phyloP scores from a whole-genome alignment of 441 rosid genomes.

The Flueggea neowawraea region DNA sequence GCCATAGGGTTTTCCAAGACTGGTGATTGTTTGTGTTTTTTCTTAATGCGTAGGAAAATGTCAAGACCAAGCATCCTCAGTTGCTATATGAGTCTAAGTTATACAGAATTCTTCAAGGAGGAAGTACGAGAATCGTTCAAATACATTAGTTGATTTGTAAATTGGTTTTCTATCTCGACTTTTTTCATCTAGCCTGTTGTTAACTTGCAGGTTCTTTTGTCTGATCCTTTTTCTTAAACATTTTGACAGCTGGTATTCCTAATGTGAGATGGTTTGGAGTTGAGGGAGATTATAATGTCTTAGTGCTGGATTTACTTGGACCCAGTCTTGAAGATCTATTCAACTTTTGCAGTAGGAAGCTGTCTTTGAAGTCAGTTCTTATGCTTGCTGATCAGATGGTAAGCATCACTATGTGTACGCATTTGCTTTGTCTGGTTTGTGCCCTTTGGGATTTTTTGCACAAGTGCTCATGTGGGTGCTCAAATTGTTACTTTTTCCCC shows the following conservation, averaged over 20 bases:
- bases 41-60: conserved; percentile 65
- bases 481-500: conserved; percentile 1
- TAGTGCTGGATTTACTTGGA: conserved; percentile 97
- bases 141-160: neutral
- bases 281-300: conserved; percentile 93
- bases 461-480: neutral
- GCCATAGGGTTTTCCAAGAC: neutral
- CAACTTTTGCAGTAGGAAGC: conserved; percentile 93
- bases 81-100: conserved; percentile 89
- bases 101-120: conserved; percentile 95
- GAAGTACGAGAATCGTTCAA: conserved; percentile 54
- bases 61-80: conserved; percentile 97
- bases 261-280: conserved; percentile 95
- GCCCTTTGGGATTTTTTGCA: conserved; percentile 6
- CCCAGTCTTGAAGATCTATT: conserved; percentile 98
- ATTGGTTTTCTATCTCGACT: neutral
- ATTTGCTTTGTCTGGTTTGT: conserved; percentile 4
- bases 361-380: conserved; percentile 89
- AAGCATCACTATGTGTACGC: conserved; percentile 8
- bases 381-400: conserved; percentile 99
- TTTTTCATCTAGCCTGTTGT: neutral
- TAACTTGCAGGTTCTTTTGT: neutral
- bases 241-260: conserved; percentile 81
- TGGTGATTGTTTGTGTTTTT: neutral
- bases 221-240: neutral